Base-by-base conservation (phyloP, 257 asterid species). In the Plectranthus barbatus region DNA sequence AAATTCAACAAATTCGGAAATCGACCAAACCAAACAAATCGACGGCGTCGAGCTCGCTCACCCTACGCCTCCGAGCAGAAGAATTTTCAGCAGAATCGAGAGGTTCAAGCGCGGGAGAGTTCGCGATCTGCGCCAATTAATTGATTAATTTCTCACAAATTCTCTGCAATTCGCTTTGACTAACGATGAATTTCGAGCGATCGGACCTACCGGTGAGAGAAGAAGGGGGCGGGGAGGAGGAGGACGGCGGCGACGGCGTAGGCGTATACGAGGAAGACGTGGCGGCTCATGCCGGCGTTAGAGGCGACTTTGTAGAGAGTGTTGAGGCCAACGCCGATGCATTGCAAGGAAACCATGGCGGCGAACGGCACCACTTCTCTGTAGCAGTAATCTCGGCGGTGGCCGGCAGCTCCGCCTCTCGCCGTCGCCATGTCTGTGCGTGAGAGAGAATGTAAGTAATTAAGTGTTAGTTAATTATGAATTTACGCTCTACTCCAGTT, bases 221-320 rank as follows among this genome's bases (percentile, higher is more conserved):
- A 56, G 72, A 87, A 84, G 1, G 79, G 87, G 0, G 91, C 70
- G 7, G 95, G 97, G 63, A 84, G 84, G 57, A 90, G 91, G 9
- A 80, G 15, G 4, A 83, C 7, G 56, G 97, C 90, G 56, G 95
- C 95, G 70, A 84, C 62, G 72, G 75, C 85, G 72, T 90, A 84
- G 70, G 91, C 83, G 72, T 83, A 90, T 56, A 81, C 92, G 29
- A 90, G 66, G 79, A 87, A 90, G 36, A 90, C 94, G 75, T 81
- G 83, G 56, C 80, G 81, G 73, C 91, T 90, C 95, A 90, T 84
- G 72, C 91, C 86, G 44, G 45, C 53, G 56, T 48, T 58, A 12
- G 94, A 77, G 63, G 95, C 95, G 51, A 86, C 63, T 56, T 90
- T 90, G 86, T 76, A 90, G 56, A 90, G 81, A 0, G 97, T 90